Evolutionary conservation across 2,329 filamentous ascomycete species (phyloP), one percentile per base, ranked within the genome.

Genomic region (Aspergillus jensenii): DNA sequence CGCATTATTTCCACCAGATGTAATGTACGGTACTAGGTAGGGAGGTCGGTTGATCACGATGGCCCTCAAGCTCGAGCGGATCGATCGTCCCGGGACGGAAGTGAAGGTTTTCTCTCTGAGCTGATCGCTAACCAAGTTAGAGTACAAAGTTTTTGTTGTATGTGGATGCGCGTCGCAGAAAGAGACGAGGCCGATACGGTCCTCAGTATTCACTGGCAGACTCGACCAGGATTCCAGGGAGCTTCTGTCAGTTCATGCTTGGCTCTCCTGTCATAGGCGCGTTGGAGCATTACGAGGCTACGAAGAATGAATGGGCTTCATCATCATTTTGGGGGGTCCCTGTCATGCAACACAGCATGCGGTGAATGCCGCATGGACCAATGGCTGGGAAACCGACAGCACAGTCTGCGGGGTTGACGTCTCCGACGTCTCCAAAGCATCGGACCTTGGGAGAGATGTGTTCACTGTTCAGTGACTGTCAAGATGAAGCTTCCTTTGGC

Each of bases 351-450:
- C 41, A n/a, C 17, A 8, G 12, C 15, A 23, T 33, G 25, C 14
- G 44, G 43, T 25, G 43, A 54, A 44, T 40, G 43, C 41, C 14
- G 45, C 33, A 46, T 19, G 27, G 35, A 55, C 48, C 17, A 55
- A 43, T 55, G 52, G 44, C 44, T 48, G n/a, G 35, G n/a, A 47
- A 11, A 25, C 21, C 33, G 41, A 54, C 51, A 51, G 37, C 48
- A 41, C 21, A 54, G 41, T 46, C 51, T 39, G 51, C 41, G 51
- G 51, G 51, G 51, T 14, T 23, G 17, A 14, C 11, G 33, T 37
- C n/a, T 27, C 27, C 27, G 8, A 31, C 27, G 9, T 31, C 27
- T 31, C 27, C n/a, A 43, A 21, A 45, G 31, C 15, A 27, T 21
- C 17, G 41, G 11, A 19, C n/a, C 14, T n/a, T 23, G 19, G n/a